These are phyloP conservation scores for Cladosporium halotolerans DNA, from an alignment of 2,329 filamentous ascomycete genomes.

Conservation along the genomic window DNA sequence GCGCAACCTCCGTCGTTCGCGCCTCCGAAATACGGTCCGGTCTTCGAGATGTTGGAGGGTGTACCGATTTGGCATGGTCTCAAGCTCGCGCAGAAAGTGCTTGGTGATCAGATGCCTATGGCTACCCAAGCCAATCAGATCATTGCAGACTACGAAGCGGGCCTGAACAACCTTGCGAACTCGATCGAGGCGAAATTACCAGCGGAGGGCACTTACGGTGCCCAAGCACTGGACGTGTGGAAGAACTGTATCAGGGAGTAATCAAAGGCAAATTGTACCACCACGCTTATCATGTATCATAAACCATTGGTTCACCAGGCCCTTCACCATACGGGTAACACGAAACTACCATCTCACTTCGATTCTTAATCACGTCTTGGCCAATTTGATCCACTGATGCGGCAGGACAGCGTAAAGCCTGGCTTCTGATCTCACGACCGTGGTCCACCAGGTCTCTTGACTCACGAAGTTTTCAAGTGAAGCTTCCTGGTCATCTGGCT, in stretches of 20 bases:
- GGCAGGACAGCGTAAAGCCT: too few relatives aligned
- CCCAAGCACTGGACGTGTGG: constrained; percentile 24
- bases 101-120: constrained; percentile 32
- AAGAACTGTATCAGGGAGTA: constrained; percentile 18
- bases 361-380: too few relatives aligned
- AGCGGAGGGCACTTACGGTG: constrained; percentile 21
- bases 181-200: constrained; percentile 20
- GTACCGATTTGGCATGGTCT: constrained; percentile 41
- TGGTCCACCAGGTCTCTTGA: too few relatives aligned
- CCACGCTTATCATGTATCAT: too few relatives aligned
- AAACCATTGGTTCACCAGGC: too few relatives aligned
- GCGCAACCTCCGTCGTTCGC: constrained; percentile 5
- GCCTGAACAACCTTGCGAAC: constrained; percentile 18
- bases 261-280: not conserved
- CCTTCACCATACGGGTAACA: too few relatives aligned
- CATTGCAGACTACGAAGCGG: constrained; percentile 22
- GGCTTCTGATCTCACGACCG: too few relatives aligned
- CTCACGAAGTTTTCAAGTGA: too few relatives aligned
- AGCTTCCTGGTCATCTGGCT: too few relatives aligned
- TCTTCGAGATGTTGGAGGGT: constrained; percentile 25
- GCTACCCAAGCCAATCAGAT: constrained; percentile 17
- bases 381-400: too few relatives aligned
- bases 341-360: too few relatives aligned
- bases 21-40: constrained; percentile 3
- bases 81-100: constrained; percentile 35